phyloP scores from a whole-genome alignment of 768 basidiomycete genomes.

The Nidularia sp. region DNA sequence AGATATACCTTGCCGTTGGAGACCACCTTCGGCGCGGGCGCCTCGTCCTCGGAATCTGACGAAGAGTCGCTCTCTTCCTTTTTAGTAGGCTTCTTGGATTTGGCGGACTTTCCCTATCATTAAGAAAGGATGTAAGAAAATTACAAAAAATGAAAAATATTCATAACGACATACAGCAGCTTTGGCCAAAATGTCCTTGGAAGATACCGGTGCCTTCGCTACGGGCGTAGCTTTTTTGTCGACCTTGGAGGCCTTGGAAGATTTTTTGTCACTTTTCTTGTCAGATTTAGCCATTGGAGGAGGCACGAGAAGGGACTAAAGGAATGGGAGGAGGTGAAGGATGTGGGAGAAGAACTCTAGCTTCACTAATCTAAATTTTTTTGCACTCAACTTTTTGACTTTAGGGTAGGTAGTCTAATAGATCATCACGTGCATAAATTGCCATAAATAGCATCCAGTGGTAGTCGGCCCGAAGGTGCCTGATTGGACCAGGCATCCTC shows the following conservation, averaged over 20 bases:
- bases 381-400: slow-evolving; percentile 14
- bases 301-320: slow-evolving; percentile 10
- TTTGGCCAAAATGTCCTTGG: slow-evolving; percentile 24
- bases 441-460: neutral
- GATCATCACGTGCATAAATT: neutral
- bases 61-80: slow-evolving; percentile 23
- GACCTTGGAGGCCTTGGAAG: slow-evolving; percentile 23
- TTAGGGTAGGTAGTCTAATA: slow-evolving; percentile 27
- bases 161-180: slow-evolving; percentile 23
- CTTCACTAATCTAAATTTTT: slow-evolving; percentile 12
- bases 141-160: neutral
- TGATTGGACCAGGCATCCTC: too few species aligned
- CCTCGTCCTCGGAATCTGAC: slow-evolving; percentile 28
- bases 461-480: too few species aligned
- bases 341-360: slow-evolving; percentile 9
- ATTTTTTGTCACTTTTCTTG: slow-evolving; percentile 41
- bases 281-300: slow-evolving; percentile 42
- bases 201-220: slow-evolving; percentile 12
- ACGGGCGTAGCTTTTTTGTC: slow-evolving; percentile 23
- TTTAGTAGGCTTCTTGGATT: slow-evolving; percentile 17
- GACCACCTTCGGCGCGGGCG: slow-evolving; percentile 15
- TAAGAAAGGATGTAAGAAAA: too few species aligned
- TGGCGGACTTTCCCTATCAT: neutral
- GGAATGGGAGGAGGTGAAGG: slow-evolving; percentile 6
- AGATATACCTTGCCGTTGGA: slow-evolving; percentile 27